Conservation (phyloP, 2,329 filamentous ascomycete genomes). For the Aspergillus felis region DNA sequence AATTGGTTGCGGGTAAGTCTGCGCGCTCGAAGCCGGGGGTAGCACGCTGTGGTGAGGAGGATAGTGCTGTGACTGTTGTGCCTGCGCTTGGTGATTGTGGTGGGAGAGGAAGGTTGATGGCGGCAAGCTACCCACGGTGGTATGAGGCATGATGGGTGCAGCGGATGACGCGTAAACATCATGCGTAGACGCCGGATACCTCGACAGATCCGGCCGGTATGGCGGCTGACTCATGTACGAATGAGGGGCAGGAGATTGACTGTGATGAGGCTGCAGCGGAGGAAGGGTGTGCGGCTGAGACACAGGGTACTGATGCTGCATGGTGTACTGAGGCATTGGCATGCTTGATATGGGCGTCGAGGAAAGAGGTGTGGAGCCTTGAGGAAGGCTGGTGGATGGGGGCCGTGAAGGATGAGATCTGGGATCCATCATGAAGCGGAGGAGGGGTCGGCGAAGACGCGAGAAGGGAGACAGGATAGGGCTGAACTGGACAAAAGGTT, state of each 20-base stretch:
- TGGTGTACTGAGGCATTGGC: constrained; percentile 46
- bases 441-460: constrained; percentile 9
- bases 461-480: constrained; percentile 12
- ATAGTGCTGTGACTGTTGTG: constrained; percentile 37
- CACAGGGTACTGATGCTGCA: constrained; percentile 43
- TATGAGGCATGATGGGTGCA: constrained; percentile 42
- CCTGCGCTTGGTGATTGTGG: constrained; percentile 36
- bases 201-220: constrained; percentile 41
- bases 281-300: constrained; percentile 44
- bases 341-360: constrained; percentile 44
- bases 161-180: constrained; percentile 42
- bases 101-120: constrained; percentile 42
- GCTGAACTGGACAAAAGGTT: constrained; percentile 18
- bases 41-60: constrained; percentile 52
- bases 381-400: constrained; percentile 43
- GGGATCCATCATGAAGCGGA: constrained; percentile 36
- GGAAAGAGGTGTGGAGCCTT: constrained; percentile 42
- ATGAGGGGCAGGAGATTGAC: constrained; percentile 41
- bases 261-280: constrained; percentile 45
- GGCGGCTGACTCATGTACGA: constrained; percentile 40
- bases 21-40: constrained; percentile 62
- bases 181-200: constrained; percentile 40
- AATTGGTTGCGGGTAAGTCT: constrained; percentile 71
- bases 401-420: constrained; percentile 42
- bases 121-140: constrained; percentile 39